A percentile compares a stretch with the other conserved stretches of the same genome.
Evolutionary conservation across 225 moss, liverwort and hornwort species (phyloP).

Genomic region (Sphagnum contortum): DNA sequence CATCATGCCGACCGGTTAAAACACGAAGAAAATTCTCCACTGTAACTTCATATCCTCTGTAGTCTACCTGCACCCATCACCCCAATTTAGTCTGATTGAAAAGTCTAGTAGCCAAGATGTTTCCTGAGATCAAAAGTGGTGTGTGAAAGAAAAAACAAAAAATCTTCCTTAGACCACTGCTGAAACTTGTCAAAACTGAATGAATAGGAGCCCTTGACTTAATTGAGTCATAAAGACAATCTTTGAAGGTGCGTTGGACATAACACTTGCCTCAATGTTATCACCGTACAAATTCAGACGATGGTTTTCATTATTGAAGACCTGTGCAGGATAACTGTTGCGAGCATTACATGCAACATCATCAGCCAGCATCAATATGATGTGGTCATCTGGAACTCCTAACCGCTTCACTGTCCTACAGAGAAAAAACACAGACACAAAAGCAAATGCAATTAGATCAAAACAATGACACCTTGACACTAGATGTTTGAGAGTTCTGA

Average conservation of each 20-base stretch:
- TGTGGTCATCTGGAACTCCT: slow-evolving; percentile 89
- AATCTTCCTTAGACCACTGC: no score
- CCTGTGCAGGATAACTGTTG: slow-evolving; percentile 83
- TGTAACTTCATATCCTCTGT: slow-evolving; percentile 92
- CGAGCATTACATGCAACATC: slow-evolving; percentile 92
- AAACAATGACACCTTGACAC: no score
- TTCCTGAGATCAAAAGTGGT: no score
- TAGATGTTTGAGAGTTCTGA: no score
- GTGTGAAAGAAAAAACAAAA: no score
- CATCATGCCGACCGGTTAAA: slow-evolving; percentile 75
- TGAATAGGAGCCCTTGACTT: no score
- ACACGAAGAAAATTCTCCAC: slow-evolving; percentile 90
- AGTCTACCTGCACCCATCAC: slow-evolving; percentile 64
- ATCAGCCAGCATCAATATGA: slow-evolving; percentile 97
- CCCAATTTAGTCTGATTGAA: background rate
- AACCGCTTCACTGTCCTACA: slow-evolving; percentile 94
- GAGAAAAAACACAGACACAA: background rate
- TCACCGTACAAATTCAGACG: slow-evolving; percentile 88
- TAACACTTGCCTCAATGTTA: slow-evolving; percentile 69
- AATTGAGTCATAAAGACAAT: no score
- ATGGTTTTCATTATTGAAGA: slow-evolving; percentile 95
- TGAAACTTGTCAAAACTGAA: no score
- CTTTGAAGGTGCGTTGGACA: no score
- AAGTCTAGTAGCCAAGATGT: no score
- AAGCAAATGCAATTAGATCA: no score